Evolutionary conservation across 2,329 filamentous ascomycete genomes (phyloP).

Genomic region (Colletotrichum sansevieriae): DNA sequence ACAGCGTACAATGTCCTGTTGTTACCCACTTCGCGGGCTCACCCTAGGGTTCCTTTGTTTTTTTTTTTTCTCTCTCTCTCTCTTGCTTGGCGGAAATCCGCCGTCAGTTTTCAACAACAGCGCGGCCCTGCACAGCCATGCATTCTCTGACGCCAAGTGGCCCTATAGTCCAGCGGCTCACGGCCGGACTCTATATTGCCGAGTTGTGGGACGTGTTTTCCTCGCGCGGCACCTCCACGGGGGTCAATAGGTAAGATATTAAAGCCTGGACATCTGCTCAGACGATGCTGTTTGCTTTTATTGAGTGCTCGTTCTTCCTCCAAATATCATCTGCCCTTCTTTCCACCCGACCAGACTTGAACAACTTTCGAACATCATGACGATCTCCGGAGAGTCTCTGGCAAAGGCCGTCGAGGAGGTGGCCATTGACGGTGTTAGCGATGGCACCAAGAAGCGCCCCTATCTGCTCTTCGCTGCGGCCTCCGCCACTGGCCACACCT

Average conservation of each 20-base stretch:
- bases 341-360: not conserved
- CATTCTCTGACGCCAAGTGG: not conserved
- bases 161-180: not conserved
- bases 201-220: slow-evolving; percentile 3
- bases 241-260: not conserved
- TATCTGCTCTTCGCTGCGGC: slow-evolving; percentile 48
- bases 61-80: not conserved
- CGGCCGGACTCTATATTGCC: not conserved
- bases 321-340: not conserved
- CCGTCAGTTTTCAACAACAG: slow-evolving; percentile 22
- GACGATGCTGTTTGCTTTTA: no score
- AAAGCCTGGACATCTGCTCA: no score
- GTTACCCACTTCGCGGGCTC: not conserved
- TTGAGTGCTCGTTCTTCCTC: not conserved
- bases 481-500: slow-evolving; percentile 49
- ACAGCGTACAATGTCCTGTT: no score
- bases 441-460: slow-evolving; percentile 44
- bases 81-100: slow-evolving; percentile 29
- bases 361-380: not conserved
- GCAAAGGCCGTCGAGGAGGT: slow-evolving; percentile 12
- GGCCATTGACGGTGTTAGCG: slow-evolving; percentile 18
- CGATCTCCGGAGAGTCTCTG: slow-evolving; percentile 12
- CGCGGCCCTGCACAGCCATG: slow-evolving; percentile 2
- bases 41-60: not conserved
- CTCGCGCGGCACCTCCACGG: not conserved